Percentiles rank a stretch among this genome's conserved stretches.
These are phyloP conservation scores for Mycena capillaripes DNA, from an alignment of 768 basidiomycete genomes.

Conservation along the genomic window DNA sequence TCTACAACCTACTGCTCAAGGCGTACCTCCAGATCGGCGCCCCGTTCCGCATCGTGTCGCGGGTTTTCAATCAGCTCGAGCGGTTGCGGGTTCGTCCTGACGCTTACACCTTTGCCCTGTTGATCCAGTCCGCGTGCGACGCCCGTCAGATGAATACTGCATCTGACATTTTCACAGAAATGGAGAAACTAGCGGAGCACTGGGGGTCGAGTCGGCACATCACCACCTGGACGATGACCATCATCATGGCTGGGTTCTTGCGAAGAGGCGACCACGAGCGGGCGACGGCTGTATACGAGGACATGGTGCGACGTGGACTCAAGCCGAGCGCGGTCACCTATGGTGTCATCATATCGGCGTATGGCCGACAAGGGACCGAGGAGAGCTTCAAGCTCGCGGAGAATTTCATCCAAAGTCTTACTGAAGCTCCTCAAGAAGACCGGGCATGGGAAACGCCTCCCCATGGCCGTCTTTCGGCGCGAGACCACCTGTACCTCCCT, in stretches of 20 bases:
- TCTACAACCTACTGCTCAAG: conserved; percentile 86
- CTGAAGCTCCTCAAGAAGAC: conserved; percentile 50
- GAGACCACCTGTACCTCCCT: conserved; percentile 73
- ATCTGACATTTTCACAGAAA: conserved; percentile 73
- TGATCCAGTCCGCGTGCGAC: conserved; percentile 89
- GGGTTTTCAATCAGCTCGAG: conserved; percentile 71
- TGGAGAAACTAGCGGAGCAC: conserved; percentile 64
- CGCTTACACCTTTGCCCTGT: conserved; percentile 74
- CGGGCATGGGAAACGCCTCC: conserved; percentile 55
- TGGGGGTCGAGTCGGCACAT: conserved; percentile 57
- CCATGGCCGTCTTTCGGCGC: conserved; percentile 55
- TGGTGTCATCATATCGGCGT: conserved; percentile 74
- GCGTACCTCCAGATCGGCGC: conserved; percentile 87
- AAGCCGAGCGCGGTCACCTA: conserved; percentile 79
- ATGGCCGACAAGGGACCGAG: conserved; percentile 62
- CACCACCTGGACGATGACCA: conserved; percentile 75
- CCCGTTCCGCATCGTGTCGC: conserved; percentile 75
- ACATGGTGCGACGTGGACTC: conserved; percentile 78
- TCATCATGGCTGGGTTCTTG: conserved; percentile 82
- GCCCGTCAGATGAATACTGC: conserved; percentile 75
- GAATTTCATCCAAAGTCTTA: conserved; percentile 71
- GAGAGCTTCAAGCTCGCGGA: conserved; percentile 73
- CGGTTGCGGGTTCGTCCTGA: conserved; percentile 69
- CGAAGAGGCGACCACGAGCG: conserved; percentile 61
- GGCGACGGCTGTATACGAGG: conserved; percentile 77